These are phyloP conservation scores for Coemansia sp. DNA, from an alignment of 192 early-diverging fungal species.

Conservation along the genomic window DNA sequence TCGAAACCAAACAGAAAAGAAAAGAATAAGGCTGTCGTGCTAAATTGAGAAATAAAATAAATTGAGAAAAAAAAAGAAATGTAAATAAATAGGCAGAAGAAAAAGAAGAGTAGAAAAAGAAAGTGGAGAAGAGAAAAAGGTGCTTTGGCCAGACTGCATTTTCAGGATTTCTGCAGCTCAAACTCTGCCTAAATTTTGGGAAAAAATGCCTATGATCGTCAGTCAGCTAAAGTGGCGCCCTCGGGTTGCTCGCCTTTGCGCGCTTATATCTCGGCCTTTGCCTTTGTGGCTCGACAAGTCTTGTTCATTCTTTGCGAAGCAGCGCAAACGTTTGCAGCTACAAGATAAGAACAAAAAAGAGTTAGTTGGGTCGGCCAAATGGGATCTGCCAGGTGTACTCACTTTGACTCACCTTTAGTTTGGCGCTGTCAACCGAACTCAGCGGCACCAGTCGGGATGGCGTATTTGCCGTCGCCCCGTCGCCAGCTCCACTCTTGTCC, in stretches of 20 bases:
- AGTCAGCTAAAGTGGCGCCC: too few species aligned
- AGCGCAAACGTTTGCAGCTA: slow-evolving; percentile 49
- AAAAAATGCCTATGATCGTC: too few species aligned
- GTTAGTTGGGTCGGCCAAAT: not conserved
- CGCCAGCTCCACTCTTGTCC: not conserved
- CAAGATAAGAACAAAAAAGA: slow-evolving; percentile 3
- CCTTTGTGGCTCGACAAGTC: not conserved
- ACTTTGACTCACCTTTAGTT: slow-evolving; percentile 27
- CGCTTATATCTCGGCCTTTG: not conserved
- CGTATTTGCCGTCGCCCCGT: not conserved
- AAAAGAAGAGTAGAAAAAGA: slow-evolving; percentile 6
- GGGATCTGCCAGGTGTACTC: not conserved
- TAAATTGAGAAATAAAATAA: slow-evolving; percentile 16
- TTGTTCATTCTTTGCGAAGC: slow-evolving; percentile 2
- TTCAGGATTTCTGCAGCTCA: too few species aligned
- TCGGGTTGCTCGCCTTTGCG: not conserved
- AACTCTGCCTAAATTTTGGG: too few species aligned
- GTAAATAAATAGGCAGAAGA: slow-evolving; percentile 10
- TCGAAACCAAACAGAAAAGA: slow-evolving; percentile 17
- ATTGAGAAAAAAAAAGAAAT: slow-evolving; percentile 19
- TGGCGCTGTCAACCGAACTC: slow-evolving; percentile 23
- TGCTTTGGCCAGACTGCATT: not conserved
- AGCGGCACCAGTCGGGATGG: slow-evolving; percentile 30
- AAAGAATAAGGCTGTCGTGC: slow-evolving; percentile 20
- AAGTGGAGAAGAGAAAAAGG: slow-evolving; percentile 2